Evolutionary conservation across 176 grass and related monocot genomes (phyloP).

Genomic region (Metroxylon sagu): DNA sequence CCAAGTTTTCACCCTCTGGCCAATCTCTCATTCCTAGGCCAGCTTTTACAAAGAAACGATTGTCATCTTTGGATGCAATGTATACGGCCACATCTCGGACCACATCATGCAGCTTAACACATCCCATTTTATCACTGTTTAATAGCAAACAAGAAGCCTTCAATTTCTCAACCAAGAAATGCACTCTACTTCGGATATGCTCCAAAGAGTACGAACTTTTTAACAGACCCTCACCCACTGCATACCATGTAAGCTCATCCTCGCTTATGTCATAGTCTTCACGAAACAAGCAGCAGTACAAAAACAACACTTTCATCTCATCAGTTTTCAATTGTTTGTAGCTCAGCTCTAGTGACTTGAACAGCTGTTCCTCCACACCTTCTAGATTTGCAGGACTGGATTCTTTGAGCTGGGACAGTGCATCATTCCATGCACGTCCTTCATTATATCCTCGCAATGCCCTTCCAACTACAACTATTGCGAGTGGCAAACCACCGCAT

Average conservation of each 20-base stretch:
- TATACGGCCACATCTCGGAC: slow-evolving; percentile 21
- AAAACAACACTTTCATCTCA: slow-evolving; percentile 19
- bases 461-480: slow-evolving; percentile 19
- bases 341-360: slow-evolving; percentile 19
- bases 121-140: background rate
- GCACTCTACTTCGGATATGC: slow-evolving; percentile 2
- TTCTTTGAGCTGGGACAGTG: slow-evolving; percentile 6
- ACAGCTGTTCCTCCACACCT: slow-evolving; percentile 14
- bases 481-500: slow-evolving; percentile 21
- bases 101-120: slow-evolving; percentile 23
- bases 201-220: background rate
- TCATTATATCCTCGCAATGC: slow-evolving; percentile 3
- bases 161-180: slow-evolving; percentile 13
- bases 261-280: slow-evolving; percentile 22
- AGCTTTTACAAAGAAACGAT: slow-evolving; percentile 8
- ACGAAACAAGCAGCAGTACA: slow-evolving; percentile 18
- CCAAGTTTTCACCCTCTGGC: background rate
- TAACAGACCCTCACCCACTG: slow-evolving; percentile 4
- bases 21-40: background rate
- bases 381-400: background rate
- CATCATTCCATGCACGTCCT: background rate
- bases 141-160: slow-evolving; percentile 16
- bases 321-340: slow-evolving; percentile 10
- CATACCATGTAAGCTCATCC: slow-evolving; percentile 9
- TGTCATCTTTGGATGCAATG: slow-evolving; percentile 14